Evolutionary conservation across 306 rosid species (phyloP).

Genomic region (Fagus sylvatica): DNA sequence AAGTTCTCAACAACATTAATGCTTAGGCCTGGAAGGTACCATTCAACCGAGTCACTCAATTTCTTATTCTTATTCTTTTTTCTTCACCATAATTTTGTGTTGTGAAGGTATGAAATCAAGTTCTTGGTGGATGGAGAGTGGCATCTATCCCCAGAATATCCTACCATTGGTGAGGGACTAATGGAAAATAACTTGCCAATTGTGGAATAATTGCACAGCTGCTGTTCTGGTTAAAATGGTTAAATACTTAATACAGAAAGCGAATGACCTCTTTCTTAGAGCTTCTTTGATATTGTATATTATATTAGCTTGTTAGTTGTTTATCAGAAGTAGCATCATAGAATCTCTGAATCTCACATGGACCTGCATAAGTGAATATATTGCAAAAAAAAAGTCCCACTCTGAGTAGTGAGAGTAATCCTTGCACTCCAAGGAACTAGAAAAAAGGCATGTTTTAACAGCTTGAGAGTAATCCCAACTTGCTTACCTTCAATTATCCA

Average conservation of each 20-base stretch:
- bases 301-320: too few relatives aligned
- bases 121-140: slow-evolving; percentile 94
- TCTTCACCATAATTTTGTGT: not conserved
- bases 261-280: not conserved
- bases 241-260: not conserved
- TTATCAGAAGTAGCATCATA: too few relatives aligned
- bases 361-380: too few relatives aligned
- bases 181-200: slow-evolving; percentile 67
- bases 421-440: too few relatives aligned
- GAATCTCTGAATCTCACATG: too few relatives aligned
- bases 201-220: slow-evolving; percentile 47
- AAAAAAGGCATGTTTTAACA: too few relatives aligned
- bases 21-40: slow-evolving; percentile 90
- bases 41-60: not conserved
- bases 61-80: slow-evolving; percentile 14
- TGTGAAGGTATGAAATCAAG: slow-evolving; percentile 85
- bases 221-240: not conserved
- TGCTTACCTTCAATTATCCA: too few relatives aligned
- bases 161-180: slow-evolving; percentile 78
- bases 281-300: not conserved
- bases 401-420: too few relatives aligned
- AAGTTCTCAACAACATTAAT: slow-evolving; percentile 73
- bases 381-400: too few relatives aligned
- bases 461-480: too few relatives aligned
- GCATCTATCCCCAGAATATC: slow-evolving; percentile 76